Evolutionary conservation across 2,329 filamentous ascomycete species (phyloP).

Genomic region (Fusarium redolens): DNA sequence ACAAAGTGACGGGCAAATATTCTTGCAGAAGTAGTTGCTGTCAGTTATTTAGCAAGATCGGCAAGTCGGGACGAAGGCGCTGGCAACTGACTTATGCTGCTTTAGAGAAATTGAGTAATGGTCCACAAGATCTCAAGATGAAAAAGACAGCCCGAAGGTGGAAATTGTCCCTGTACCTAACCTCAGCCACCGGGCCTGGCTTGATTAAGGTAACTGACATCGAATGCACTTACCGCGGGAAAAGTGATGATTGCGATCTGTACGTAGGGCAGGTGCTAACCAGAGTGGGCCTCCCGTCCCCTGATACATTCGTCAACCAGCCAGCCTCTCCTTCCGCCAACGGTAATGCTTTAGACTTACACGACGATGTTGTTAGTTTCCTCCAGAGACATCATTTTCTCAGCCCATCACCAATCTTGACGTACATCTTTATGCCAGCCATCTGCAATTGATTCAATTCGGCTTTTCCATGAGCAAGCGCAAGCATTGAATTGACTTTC

Average conservation of each 20-base stretch:
- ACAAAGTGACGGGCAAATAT: slow-evolving; percentile 30
- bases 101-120: neutral
- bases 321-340: slow-evolving; percentile 16
- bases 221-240: neutral
- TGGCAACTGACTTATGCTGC: neutral
- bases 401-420: neutral
- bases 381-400: neutral
- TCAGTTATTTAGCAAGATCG: neutral
- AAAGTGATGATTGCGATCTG: slow-evolving; percentile 27
- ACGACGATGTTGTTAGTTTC: slow-evolving; percentile 6
- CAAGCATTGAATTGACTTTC: slow-evolving; percentile 1
- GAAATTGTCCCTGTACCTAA: slow-evolving; percentile 2
- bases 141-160: neutral
- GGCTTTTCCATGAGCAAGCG: neutral
- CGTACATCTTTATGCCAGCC: neutral
- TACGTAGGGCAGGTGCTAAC: slow-evolving; percentile 29
- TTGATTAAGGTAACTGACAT: neutral
- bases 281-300: slow-evolving; percentile 23
- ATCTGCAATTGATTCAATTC: neutral
- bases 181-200: slow-evolving; percentile 15
- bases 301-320: slow-evolving; percentile 21
- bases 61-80: neutral
- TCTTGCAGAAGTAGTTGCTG: slow-evolving; percentile 12
- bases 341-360: slow-evolving; percentile 17
- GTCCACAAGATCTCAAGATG: neutral